These are phyloP conservation scores for Lycium ferocissimum DNA, from an alignment of 257 asterid genomes.

Conservation along the genomic window DNA sequence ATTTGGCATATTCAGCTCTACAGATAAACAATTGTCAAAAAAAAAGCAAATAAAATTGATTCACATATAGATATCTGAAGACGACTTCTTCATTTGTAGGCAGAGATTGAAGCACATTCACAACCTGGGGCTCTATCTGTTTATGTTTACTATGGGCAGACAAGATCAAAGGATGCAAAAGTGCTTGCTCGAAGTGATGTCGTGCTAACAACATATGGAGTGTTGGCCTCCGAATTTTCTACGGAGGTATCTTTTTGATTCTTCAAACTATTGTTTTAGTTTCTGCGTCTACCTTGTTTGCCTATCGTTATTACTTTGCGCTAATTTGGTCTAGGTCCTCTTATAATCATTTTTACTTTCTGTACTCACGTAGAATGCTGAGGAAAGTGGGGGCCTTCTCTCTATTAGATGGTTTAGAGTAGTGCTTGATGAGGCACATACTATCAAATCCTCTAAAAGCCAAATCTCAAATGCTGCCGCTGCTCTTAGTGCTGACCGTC, in stretches of 20 bases:
- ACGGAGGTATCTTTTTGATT: constrained; percentile 62
- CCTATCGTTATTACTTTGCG: not conserved
- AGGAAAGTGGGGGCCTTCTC: constrained; percentile 77
- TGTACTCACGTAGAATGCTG: constrained; percentile 61
- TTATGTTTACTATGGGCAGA: constrained; percentile 91
- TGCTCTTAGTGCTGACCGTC: constrained; percentile 81
- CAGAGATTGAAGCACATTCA: constrained; percentile 92
- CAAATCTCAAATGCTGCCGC: constrained; percentile 90
- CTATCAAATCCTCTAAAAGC: constrained; percentile 95
- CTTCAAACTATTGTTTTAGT: constrained; percentile 29
- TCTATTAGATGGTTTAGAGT: constrained; percentile 92
- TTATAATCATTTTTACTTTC: constrained; percentile 14
- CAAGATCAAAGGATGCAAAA: constrained; percentile 83
- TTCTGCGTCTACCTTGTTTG: not conserved
- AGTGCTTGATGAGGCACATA: constrained; percentile 95
- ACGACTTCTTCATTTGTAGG: constrained; percentile 47
- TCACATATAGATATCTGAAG: constrained; percentile 36
- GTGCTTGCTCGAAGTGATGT: constrained; percentile 80
- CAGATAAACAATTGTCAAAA: not conserved
- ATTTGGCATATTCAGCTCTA: constrained; percentile 26
- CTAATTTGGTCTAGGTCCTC: constrained; percentile 13
- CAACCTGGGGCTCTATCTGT: constrained; percentile 75
- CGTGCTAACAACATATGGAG: constrained; percentile 94
- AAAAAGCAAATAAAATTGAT: not conserved
- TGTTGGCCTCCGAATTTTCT: constrained; percentile 85